Base-by-base conservation (phyloP, 2,329 filamentous ascomycete genomes). In the Colletotrichum sidae region DNA sequence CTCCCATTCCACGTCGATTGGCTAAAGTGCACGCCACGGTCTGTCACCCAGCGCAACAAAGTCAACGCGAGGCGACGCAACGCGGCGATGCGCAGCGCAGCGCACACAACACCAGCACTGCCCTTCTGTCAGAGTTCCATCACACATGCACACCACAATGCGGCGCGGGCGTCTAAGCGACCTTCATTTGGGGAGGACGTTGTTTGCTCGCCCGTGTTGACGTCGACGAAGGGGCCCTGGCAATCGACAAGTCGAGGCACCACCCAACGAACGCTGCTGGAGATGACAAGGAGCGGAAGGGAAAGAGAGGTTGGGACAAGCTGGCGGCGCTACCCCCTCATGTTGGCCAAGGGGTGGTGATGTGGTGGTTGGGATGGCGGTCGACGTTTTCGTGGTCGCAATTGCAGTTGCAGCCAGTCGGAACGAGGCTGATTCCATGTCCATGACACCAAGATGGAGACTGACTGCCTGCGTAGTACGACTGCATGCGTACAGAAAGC, bases 121-220 rank as follows among this genome's bases (percentile, higher is more conserved):
- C 25, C 50, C 39, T 39, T 35, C 58, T 25, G 25, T 25, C 25
- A 25, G 25, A 25, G 25, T 37, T 42, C 47, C 62, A 61, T 13
- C 45, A 37, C 44, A 44, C 59, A 39, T 34, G 11, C 39, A 52
- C 58, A 65, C 58, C 52, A 52, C 47, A 51, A 57, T 66, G 47
- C 59, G 63, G 35, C 47, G 46, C n/a, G 52, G 38, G 53, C 46
- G 47, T 11, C 58, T 57, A 49, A 63, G 53, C 41, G 47, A 47
- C 46, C 9, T 33, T 47, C 13, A 25, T 25, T 25, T 5, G 25
- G 25, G 25, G 25, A 51, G 34, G 17, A 47, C 45, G 13, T 50
- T 60, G 38, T 15, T 10, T 12, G 33, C 8, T 51, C 37, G 13
- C 55, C 41, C 41, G 33, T 49, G 42, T 49, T 60, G 57, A 55